These are phyloP conservation scores for Cladosporium sp. DNA, from an alignment of 2,329 filamentous ascomycete species.

Conservation along the genomic window DNA sequence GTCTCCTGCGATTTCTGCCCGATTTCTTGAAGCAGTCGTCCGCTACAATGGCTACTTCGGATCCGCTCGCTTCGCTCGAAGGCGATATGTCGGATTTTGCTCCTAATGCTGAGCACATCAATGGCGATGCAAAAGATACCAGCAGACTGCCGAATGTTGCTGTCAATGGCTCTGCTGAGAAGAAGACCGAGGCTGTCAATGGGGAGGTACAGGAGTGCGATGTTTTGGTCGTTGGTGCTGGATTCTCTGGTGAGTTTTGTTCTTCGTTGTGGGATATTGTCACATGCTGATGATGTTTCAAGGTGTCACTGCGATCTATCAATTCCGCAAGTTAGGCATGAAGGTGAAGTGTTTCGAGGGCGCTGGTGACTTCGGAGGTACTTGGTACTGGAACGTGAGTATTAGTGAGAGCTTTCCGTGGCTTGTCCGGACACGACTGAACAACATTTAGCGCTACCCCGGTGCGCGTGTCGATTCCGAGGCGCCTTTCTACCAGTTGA, in stretches of 20 bases:
- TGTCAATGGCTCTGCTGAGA: neutral
- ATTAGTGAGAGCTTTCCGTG: too few species aligned
- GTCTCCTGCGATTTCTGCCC: neutral
- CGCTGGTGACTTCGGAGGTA: conserved; percentile 33
- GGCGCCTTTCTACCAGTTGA: conserved; percentile 45
- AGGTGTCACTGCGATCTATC: conserved; percentile 37
- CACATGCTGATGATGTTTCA: neutral
- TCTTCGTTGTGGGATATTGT: neutral
- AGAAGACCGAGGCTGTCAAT: neutral
- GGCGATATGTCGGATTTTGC: conserved; percentile 12
- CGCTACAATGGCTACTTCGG: conserved; percentile 6
- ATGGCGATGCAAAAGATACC: conserved; percentile 7
- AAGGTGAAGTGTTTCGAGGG: conserved; percentile 33
- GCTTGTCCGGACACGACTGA: neutral
- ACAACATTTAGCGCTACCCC: conserved; percentile 26
- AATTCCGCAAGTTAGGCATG: conserved; percentile 27
- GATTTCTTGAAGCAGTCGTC: neutral
- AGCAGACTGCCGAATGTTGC: conserved; percentile 3
- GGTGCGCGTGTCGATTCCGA: conserved; percentile 45
- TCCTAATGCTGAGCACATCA: neutral
- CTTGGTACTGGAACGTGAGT: conserved; percentile 33
- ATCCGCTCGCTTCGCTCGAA: conserved; percentile 8
- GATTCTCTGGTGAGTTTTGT: conserved; percentile 28
- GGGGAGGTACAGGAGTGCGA: conserved; percentile 16
- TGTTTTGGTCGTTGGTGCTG: conserved; percentile 33